phyloP scores from a whole-genome alignment of 495 filamentous ascomycete species.

The Penicillium simplicissimum region DNA sequence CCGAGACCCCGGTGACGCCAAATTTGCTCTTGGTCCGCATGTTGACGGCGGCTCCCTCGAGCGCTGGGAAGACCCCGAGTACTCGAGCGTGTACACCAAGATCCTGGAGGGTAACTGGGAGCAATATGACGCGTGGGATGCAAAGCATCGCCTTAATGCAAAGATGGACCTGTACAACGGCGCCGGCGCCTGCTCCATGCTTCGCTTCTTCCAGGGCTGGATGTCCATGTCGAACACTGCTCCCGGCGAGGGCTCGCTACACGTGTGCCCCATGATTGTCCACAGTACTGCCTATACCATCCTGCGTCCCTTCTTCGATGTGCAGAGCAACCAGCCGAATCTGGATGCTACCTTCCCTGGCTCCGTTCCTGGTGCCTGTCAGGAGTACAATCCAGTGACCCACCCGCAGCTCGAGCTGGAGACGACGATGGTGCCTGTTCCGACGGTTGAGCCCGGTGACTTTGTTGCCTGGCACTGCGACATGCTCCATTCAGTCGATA shows the following conservation, averaged over 20 bases:
- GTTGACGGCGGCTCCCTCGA: conserved; percentile 83
- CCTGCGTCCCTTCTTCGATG: conserved; percentile 79
- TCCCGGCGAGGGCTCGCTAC: conserved; percentile 74
- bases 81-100: conserved; percentile 70
- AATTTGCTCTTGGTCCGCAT: conserved; percentile 84
- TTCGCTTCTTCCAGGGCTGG: conserved; percentile 89
- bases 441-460: conserved; percentile 75
- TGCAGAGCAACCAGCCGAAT: conserved; percentile 47
- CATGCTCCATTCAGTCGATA: conserved; percentile 78
- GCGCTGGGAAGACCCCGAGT: conserved; percentile 81
- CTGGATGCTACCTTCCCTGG: conserved; percentile 62
- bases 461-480: conserved; percentile 94
- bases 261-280: conserved; percentile 77
- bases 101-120: conserved; percentile 81
- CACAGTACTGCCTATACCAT: conserved; percentile 78
- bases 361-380: conserved; percentile 70
- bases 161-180: conserved; percentile 80
- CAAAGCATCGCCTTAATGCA: conserved; percentile 64
- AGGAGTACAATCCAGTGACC: conserved; percentile 69
- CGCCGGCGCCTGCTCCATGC: conserved; percentile 78
- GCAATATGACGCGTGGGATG: conserved; percentile 78
- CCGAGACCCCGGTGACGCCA: conserved; percentile 58
- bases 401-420: conserved; percentile 79
- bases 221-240: conserved; percentile 72
- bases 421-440: conserved; percentile 75